Percentiles rank a stretch among this genome's conserved stretches.
Evolutionary conservation across 2,329 filamentous ascomycete species (phyloP).

Genomic region (Falciphora oryzae): DNA sequence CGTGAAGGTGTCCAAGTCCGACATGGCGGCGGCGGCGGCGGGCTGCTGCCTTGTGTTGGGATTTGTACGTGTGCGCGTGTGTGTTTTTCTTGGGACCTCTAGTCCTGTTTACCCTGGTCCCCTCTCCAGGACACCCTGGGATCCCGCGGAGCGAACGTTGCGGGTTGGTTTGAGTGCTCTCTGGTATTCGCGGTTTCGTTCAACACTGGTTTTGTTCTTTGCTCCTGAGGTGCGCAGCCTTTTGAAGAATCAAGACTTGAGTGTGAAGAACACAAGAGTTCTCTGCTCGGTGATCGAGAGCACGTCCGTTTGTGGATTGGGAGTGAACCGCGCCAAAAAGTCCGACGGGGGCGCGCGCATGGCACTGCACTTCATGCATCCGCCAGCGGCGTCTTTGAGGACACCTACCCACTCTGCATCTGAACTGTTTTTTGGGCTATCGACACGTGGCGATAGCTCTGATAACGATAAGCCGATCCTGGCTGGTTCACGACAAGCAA

Average conservation of each 20-base stretch:
- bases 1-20: constrained; percentile 68
- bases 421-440: neutral
- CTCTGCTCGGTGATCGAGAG: too few species aligned
- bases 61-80: neutral
- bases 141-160: neutral
- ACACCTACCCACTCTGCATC: neutral
- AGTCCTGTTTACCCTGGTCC: neutral
- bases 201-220: neutral
- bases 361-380: neutral
- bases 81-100: neutral
- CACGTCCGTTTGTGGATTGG: too few species aligned
- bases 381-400: neutral
- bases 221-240: neutral
- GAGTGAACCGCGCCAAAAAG: neutral
- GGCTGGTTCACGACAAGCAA: too few species aligned
- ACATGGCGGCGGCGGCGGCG: constrained; percentile 33
- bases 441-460: constrained; percentile 5
- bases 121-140: too few species aligned
- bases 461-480: neutral
- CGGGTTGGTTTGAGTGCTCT: neutral
- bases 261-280: too few species aligned
- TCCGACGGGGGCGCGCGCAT: neutral
- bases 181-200: neutral
- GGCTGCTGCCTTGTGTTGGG: neutral
- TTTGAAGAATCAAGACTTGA: too few species aligned